Base-by-base conservation (phyloP, 2,329 filamentous ascomycete species). In the Sphaceloma murrayae region DNA sequence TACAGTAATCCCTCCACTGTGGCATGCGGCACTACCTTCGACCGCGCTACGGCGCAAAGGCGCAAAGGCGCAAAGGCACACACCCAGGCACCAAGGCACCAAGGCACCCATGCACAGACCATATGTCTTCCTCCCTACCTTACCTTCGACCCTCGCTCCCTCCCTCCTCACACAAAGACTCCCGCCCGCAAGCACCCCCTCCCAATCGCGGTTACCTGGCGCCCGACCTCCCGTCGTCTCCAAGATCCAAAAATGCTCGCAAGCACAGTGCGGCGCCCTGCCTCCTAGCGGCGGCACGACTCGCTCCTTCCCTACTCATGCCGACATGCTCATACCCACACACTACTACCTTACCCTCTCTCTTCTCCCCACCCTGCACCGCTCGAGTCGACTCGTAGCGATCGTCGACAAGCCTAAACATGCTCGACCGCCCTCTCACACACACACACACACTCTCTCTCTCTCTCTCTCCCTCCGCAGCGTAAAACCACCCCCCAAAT, bases 181-280 rank as follows among this genome's bases (percentile, higher is more conserved):
- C n/a, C n/a, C n/a, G n/a, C n/a, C n/a, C n/a, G n/a, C n/a, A n/a
- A n/a, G n/a, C n/a, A n/a, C n/a, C n/a, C 36, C 18, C 19, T 40
- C 24, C 19, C 30, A 22, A 22, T 40, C n/a, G 26, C 36, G 36
- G 36, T n/a, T 40, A 40, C 36, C 36, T 40, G 27, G 24, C 36
- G 36, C 36, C 36, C 36, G 36, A 13, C 19, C 16, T 40, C 36
- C 36, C 36, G 36, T 16, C 36, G 30, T 40, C 22, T 26, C 22
- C 36, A 27, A 40, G 36, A 40, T 40, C 36, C 36, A 40, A 40
- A 40, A 40, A 40, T 40, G 36, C 36, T 40, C 36, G 36, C 36
- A 29, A 16, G 36, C 36, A 40, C 36, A 14, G 36, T 40, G 22
- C 36, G 36, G 21, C 36, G 36, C n/a, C n/a, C n/a, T n/a, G n/a